Evolutionary conservation across 2,329 filamentous ascomycete genomes (phyloP).

Genomic region (Calonectria fujianensis): DNA sequence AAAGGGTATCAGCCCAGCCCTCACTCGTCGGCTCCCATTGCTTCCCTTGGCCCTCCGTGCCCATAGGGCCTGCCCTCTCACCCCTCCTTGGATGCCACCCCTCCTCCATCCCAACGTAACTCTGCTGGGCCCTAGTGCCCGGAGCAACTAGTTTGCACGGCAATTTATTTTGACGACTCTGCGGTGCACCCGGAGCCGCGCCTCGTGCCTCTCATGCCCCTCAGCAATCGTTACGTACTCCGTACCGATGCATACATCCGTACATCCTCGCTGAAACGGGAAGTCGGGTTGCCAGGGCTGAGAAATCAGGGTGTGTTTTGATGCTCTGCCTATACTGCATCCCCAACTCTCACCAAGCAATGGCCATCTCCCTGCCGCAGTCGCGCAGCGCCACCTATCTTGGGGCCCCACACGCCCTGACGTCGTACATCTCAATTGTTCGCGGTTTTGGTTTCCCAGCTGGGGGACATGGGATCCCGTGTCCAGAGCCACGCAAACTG

Average conservation of each 20-base stretch:
- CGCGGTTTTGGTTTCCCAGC: slow-evolving; percentile 13
- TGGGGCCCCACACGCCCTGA: slow-evolving; percentile 38
- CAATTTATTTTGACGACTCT: slow-evolving; percentile 21
- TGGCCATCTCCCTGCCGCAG: slow-evolving; percentile 23
- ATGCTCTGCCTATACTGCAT: background rate
- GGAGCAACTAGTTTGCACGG: slow-evolving; percentile 11
- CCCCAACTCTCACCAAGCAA: slow-evolving; percentile 4
- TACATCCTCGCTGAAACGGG: slow-evolving; percentile 29
- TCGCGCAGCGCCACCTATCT: slow-evolving; percentile 29
- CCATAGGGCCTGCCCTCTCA: background rate
- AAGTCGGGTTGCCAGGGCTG: slow-evolving; percentile 6
- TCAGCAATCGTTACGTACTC: slow-evolving; percentile 28
- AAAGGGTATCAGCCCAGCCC: slow-evolving; percentile 31
- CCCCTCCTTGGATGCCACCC: slow-evolving; percentile 31
- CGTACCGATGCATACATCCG: slow-evolving; percentile 29
- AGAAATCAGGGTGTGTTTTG: slow-evolving; percentile 11
- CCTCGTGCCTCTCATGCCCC: slow-evolving; percentile 33
- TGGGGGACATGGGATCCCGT: slow-evolving; percentile 23
- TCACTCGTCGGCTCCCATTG: slow-evolving; percentile 30
- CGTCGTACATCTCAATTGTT: slow-evolving; percentile 38
- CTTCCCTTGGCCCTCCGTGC: background rate
- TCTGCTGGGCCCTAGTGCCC: slow-evolving; percentile 21
- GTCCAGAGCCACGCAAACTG: slow-evolving; percentile 21
- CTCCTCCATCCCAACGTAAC: slow-evolving; percentile 32
- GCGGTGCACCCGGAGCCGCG: slow-evolving; percentile 39